phyloP scores from a whole-genome alignment of 345 rosid species.

The Hibiscus syriacus region DNA sequence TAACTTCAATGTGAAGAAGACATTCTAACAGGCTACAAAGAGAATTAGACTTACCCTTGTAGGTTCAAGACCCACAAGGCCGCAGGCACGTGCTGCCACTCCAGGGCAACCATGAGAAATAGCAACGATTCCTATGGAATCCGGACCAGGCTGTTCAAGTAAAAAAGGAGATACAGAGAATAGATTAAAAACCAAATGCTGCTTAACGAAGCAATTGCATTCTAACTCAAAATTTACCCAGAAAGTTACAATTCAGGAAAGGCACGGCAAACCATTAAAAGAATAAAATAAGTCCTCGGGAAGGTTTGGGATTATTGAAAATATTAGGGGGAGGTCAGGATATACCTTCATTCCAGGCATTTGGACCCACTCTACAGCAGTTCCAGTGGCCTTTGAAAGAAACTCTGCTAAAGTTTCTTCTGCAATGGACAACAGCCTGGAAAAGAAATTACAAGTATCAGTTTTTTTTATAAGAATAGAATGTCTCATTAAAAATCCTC shows the following conservation, averaged over 20 bases:
- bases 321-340: too few relatives aligned
- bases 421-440: conserved; percentile 79
- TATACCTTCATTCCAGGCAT: conserved; percentile 99
- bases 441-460: conserved; percentile 18
- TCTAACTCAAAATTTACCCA: background rate
- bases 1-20: background rate
- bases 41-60: conserved; percentile 63
- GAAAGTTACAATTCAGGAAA: background rate
- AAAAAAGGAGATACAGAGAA: background rate
- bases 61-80: conserved; percentile 99
- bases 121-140: conserved; percentile 99
- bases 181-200: background rate
- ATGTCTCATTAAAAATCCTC: too few relatives aligned
- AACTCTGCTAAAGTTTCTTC: conserved; percentile 99
- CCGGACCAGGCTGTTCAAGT: conserved; percentile 99
- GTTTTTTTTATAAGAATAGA: too few relatives aligned
- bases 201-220: background rate
- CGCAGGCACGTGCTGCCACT: conserved; percentile 99
- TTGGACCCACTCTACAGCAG: conserved; percentile 99
- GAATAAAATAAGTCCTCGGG: background rate
- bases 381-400: conserved; percentile 99
- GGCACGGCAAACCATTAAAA: background rate
- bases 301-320: background rate
- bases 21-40: background rate
- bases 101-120: conserved; percentile 99